Evolutionary conservation across 108 stramenopile species (phyloP).

Genomic region (Aureococcus anophagefferens): DNA sequence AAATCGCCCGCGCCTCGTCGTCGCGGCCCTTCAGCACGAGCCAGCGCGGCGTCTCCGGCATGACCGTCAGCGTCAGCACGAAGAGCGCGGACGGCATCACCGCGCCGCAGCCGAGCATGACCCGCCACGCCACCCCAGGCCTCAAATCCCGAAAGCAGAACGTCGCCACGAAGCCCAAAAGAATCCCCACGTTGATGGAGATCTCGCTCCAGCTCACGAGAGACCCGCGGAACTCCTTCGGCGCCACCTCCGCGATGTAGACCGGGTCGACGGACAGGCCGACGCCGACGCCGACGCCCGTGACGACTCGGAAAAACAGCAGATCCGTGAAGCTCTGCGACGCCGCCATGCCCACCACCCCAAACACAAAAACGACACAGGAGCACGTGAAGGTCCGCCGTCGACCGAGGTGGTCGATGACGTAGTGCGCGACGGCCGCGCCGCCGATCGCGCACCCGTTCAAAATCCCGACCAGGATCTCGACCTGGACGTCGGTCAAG

Average conservation of each 20-base stretch:
- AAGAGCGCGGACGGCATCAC: slow-evolving; percentile 60
- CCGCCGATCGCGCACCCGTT: background rate
- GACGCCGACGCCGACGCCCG: slow-evolving; percentile 71
- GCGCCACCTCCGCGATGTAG: slow-evolving; percentile 69
- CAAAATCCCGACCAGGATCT: background rate
- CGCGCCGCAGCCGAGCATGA: slow-evolving; percentile 56
- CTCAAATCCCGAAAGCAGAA: slow-evolving; percentile 38
- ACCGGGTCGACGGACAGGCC: slow-evolving; percentile 63
- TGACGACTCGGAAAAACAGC: slow-evolving; percentile 67
- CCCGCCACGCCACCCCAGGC: slow-evolving; percentile 52
- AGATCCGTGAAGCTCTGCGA: slow-evolving; percentile 39
- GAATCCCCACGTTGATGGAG: slow-evolving; percentile 60
- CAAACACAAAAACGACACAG: slow-evolving; percentile 46
- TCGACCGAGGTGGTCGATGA: background rate
- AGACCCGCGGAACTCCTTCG: slow-evolving; percentile 59
- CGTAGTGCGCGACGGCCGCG: background rate
- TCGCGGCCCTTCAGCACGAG: slow-evolving; percentile 55
- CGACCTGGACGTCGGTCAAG: background rate
- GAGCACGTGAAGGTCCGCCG: background rate
- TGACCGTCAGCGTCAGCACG: slow-evolving; percentile 43
- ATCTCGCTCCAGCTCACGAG: slow-evolving; percentile 74
- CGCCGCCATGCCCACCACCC: slow-evolving; percentile 37
- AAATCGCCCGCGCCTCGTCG: slow-evolving; percentile 36
- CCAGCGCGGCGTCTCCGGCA: slow-evolving; percentile 74
- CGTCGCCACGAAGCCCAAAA: slow-evolving; percentile 61